phyloP scores from a whole-genome alignment of 257 asterid species.

The Capsicum chinense region DNA sequence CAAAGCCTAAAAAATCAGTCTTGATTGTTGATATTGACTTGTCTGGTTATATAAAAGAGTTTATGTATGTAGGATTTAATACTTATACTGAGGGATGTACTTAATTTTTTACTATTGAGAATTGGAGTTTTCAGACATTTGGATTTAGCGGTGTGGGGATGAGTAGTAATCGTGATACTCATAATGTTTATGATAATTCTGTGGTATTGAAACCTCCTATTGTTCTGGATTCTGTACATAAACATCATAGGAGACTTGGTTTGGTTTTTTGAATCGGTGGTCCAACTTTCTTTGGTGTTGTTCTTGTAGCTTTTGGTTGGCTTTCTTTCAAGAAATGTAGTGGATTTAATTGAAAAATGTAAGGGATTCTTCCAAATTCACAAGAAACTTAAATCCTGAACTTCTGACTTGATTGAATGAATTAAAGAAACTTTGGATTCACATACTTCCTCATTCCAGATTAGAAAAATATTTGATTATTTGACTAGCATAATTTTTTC shows the following conservation, averaged over 20 bases:
- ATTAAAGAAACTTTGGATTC: too few relatives aligned
- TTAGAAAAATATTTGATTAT: too few relatives aligned
- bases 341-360: constrained; percentile 28
- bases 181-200: constrained; percentile 70
- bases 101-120: constrained; percentile 68
- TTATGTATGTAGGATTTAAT: constrained; percentile 87
- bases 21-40: constrained; percentile 65
- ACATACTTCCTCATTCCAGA: too few relatives aligned
- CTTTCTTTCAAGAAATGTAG: constrained; percentile 66
- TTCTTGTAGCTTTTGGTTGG: constrained; percentile 57
- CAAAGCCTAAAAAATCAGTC: constrained; percentile 63
- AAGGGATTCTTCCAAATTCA: too few relatives aligned
- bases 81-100: constrained; percentile 97
- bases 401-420: too few relatives aligned
- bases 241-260: constrained; percentile 55
- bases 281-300: constrained; percentile 64
- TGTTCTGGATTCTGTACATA: constrained; percentile 49
- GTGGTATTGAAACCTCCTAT: constrained; percentile 52
- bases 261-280: constrained; percentile 75
- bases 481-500: too few relatives aligned
- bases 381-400: too few relatives aligned
- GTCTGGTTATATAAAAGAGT: constrained; percentile 57
- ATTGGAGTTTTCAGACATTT: constrained; percentile 73
- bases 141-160: constrained; percentile 56
- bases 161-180: constrained; percentile 37